A percentile compares a stretch with the other conserved stretches of the same genome.
Evolutionary conservation across 495 filamentous ascomycete genomes (phyloP).

Genomic region (Annulohypoxylon stygium): DNA sequence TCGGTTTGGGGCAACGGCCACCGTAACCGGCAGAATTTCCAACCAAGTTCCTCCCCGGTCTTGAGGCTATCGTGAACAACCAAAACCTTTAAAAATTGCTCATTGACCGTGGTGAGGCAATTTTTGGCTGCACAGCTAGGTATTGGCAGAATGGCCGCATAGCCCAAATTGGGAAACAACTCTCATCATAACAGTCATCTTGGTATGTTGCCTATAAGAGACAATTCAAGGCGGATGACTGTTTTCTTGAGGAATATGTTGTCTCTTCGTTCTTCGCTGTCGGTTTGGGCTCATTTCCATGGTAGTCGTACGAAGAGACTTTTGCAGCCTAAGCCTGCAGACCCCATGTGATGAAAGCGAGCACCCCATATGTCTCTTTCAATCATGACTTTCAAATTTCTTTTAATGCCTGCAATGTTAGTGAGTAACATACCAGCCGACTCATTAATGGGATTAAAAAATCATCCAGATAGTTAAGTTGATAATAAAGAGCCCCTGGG

Average conservation of each 20-base stretch:
- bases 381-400: background rate
- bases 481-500: slow-evolving; percentile 4
- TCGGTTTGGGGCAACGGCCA: slow-evolving; percentile 41
- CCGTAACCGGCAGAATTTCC: slow-evolving; percentile 43
- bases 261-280: slow-evolving; percentile 14
- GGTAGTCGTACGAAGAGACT: slow-evolving; percentile 15
- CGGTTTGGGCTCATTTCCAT: slow-evolving; percentile 6
- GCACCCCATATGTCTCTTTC: slow-evolving; percentile 8
- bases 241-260: slow-evolving; percentile 5
- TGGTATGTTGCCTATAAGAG: slow-evolving; percentile 10
- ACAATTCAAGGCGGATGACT: slow-evolving; percentile 20
- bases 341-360: slow-evolving; percentile 7
- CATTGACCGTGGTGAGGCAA: slow-evolving; percentile 22
- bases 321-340: slow-evolving; percentile 11
- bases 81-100: slow-evolving; percentile 27
- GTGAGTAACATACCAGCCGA: slow-evolving; percentile 6
- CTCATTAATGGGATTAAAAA: slow-evolving; percentile 4
- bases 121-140: slow-evolving; percentile 19
- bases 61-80: slow-evolving; percentile 42
- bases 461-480: slow-evolving; percentile 7
- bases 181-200: slow-evolving; percentile 8
- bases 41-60: slow-evolving; percentile 26
- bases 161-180: slow-evolving; percentile 16
- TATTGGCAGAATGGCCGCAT: slow-evolving; percentile 4
- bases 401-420: slow-evolving; percentile 27